Evolutionary conservation across 2,329 filamentous ascomycete species (phyloP), one percentile per base, ranked within the genome.

Genomic region (Fusarium beomiforme): DNA sequence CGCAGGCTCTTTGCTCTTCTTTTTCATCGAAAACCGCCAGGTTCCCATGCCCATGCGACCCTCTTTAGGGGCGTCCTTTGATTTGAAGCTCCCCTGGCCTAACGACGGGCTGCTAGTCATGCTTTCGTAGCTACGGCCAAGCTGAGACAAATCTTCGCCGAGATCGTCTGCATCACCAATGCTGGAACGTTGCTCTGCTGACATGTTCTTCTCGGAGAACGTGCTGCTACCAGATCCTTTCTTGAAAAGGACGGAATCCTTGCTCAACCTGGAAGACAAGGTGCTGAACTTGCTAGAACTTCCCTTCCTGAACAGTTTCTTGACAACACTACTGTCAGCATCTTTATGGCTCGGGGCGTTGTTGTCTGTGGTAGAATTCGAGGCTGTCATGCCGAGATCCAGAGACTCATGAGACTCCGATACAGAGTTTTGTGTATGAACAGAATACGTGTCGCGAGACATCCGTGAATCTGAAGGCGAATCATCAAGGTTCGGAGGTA

Each of bases 281-380:
- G 64, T 67, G 50, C 88, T 88, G 77, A 91, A 91, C 80, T 91
- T 91, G 79, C 88, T 86, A 10, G 88, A 89, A 77, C 88, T 90
- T 53, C 89, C 88, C 80, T 91, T 91, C 34, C 89, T 87, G 60
- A 91, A 86, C 51, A 91, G 83, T 77, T 90, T 88, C 76, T 86
- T 83, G 71, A 90, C 81, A 58, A 88, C 87, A 68, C 88, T 88
- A 56, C 89, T 88, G 56, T 89, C 87, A 69, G 85, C 81, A 60
- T 89, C 83, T 74, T 87, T 88, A 33, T 78, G 67, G 36, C 79
- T 81, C 6, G 79, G 76, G n/a, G 79, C 76, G 46, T 83, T 83
- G 21, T 85, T 80, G 39, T 91, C 89, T 8, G 87, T 89, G 6
- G 85, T 82, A 4, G 88, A 85, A 75, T 89, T 89, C 46, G 89